Evolutionary conservation across 2,329 filamentous ascomycete genomes (phyloP), one percentile per base, ranked within the genome.

Genomic region (Byssoonygena ceratinophila): DNA sequence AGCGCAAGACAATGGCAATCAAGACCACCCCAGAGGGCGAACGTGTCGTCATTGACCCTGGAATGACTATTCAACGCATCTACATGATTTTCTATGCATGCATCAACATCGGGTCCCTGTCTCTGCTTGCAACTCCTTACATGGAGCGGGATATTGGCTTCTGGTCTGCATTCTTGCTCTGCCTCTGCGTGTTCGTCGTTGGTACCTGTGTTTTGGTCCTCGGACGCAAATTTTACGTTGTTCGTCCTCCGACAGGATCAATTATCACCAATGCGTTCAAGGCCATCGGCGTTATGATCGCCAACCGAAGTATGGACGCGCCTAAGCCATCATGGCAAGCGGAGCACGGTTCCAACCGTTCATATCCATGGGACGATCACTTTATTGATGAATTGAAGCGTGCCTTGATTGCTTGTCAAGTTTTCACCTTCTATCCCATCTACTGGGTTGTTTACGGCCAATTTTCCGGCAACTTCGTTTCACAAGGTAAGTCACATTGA

Each of bases 71-170:
- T 56, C 79, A 83, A 61, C 75, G 81, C 45, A 80, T 86, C 56
- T 86, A 84, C 72, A 84, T 81, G 80, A 77, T 86, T 62, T 87
- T 86, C 71, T 87, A 87, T 68, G 75, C 76, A 65, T 83, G 80
- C 68, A 86, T 87, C 63, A 87, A 88, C 66, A 59, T 88, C 14
- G 85, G 84, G n/a, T 79, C 81, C 1, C 72, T 89, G 5, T 84
- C 79, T 0, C 72, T 79, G 51, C 75, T 87, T 59, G 81, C 78
- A 5, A 87, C 81, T 0, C 80, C 80, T 1, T 82, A 80, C 63
- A 76, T 87, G 71, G 85, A 89, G 65, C 71, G 77, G 54, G 76
- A 82, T 59, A 67, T 81, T 53, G 81, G 80, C 3, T 88, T 86
- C 67, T 78, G 82, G 76, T 75, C 75, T 1, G 83, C 81, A 1